Evolutionary conservation across 1,139 yeast species (phyloP), one percentile per base, ranked within the genome.

Genomic region (Candida sanyaensis): DNA sequence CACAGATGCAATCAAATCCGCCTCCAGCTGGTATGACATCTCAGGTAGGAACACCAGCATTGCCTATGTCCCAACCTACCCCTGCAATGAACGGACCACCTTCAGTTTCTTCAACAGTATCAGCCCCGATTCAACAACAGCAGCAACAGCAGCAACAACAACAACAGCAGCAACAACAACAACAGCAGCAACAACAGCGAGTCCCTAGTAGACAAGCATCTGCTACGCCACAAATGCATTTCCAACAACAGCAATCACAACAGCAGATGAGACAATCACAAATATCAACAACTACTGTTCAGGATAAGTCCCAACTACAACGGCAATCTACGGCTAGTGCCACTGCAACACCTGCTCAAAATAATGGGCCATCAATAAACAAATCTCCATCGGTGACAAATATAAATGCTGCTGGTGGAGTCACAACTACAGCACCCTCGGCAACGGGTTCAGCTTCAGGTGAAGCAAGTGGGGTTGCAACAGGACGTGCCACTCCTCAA

Each of bases 31-130:
- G 38, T 10, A 30, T 42, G 31, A 32, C 40, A 4, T 33, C 53
- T 7, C 50, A 42, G 34, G 49, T 44, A 7, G 30, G 99, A 44
- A 47, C 52, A 1, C 49, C 54, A 10, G 38, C 37, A 24, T 47
- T 29, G 21, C 43, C 46, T 10, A 42, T 31, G 9, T 36, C 51
- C 5, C 53, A 48, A 29, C 48, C 50, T 1, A 49, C 52, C 6
- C 55, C 55, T 17, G 38, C 49, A 3, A 45, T 42, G 7, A 30
- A 8, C n/a, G 30, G 24, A 17, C 23, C n/a, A 11, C 11, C 37
- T 6, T 10, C 24, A 6, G 39, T 30, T 33, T 31, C 41, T 11
- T 43, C 32, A 10, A 17, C 43, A 26, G 41, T 33, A 17, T 27
- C 36, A 23, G 48, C 41, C 12, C 50, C 45, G 27, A 44, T 39